Conservation (phyloP, 1,139 yeast genomes). For the Geotrichum restrictum region DNA sequence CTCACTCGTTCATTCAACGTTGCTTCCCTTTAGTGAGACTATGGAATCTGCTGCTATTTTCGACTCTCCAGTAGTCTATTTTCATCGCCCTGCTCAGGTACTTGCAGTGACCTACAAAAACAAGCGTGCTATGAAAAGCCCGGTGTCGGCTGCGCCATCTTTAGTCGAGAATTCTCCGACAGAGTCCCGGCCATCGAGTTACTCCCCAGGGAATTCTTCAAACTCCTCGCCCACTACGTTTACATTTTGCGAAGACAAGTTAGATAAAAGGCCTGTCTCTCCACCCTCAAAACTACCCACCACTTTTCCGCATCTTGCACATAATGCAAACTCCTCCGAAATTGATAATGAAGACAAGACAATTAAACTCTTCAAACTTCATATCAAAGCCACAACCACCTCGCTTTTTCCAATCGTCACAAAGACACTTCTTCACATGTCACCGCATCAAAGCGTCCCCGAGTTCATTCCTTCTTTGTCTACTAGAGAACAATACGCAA, state of each 20-base stretch:
- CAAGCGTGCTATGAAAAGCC: constrained; percentile 10
- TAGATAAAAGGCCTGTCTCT: background rate
- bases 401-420: constrained; percentile 17
- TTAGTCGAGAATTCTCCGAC: constrained; percentile 3
- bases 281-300: background rate
- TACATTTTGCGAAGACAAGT: background rate
- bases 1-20: background rate
- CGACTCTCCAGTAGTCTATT: constrained; percentile 19
- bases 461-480: constrained; percentile 12
- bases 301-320: background rate
- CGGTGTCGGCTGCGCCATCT: background rate
- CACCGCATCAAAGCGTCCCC: constrained; percentile 13
- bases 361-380: too few species aligned
- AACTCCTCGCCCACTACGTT: background rate
- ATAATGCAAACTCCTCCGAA: background rate
- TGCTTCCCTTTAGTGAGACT: constrained; percentile 5
- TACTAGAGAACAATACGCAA: constrained; percentile 14
- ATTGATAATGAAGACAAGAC: background rate
- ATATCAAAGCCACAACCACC: constrained; percentile 2
- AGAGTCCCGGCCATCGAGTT: background rate
- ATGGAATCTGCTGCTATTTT: constrained; percentile 13
- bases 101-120: constrained; percentile 12
- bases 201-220: background rate
- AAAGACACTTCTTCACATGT: constrained; percentile 9
- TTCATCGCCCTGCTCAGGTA: constrained; percentile 13